Evolutionary conservation across 306 rosid species (phyloP).

Genomic region (Inga laurina): DNA sequence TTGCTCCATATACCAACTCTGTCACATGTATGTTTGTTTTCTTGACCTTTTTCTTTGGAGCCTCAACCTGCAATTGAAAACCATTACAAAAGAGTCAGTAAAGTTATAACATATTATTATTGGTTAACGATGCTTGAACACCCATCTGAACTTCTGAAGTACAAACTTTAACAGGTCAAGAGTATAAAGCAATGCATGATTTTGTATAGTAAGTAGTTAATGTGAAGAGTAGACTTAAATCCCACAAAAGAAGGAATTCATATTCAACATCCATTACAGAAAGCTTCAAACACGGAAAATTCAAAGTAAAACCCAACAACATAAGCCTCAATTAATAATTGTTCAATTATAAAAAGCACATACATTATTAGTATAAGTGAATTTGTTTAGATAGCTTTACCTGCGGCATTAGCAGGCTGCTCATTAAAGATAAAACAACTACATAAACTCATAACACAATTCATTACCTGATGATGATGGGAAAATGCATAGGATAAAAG

Average conservation of each 20-base stretch:
- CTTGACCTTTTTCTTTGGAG: constrained; percentile 82
- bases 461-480: neutral
- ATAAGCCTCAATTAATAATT: neutral
- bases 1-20: constrained; percentile 79
- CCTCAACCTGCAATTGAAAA: constrained; percentile 56
- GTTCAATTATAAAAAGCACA: neutral
- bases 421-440: neutral
- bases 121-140: neutral
- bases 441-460: neutral
- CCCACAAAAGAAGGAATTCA: neutral
- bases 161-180: constrained; percentile 1
- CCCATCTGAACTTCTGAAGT: neutral
- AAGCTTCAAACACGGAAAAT: neutral
- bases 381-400: neutral
- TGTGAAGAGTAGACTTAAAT: neutral
- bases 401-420: neutral
- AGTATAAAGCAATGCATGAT: neutral
- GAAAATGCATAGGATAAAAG: neutral
- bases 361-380: neutral
- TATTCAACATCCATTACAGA: neutral
- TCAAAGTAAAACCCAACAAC: neutral
- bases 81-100: neutral
- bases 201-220: neutral
- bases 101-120: neutral
- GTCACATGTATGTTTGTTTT: constrained; percentile 66